These are phyloP conservation scores for Phalaenopsis aphrodite DNA, from an alignment of 106 monocot species.

Conservation along the genomic window DNA sequence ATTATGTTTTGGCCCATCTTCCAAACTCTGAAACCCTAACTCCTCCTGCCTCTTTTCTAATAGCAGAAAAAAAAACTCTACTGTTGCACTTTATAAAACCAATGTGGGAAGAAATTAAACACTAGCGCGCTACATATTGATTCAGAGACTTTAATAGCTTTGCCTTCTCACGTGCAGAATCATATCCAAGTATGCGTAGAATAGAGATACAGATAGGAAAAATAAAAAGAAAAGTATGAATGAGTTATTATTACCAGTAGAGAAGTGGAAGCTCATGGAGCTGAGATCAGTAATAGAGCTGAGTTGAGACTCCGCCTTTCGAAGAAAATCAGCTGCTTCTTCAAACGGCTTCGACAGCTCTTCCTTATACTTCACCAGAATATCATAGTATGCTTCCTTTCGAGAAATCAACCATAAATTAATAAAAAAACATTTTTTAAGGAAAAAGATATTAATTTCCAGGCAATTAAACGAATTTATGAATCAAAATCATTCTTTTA, in stretches of 20 bases:
- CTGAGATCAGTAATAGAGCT: slow-evolving; percentile 18
- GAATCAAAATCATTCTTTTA: not conserved
- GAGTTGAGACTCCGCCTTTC: slow-evolving; percentile 27
- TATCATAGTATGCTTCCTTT: slow-evolving; percentile 34
- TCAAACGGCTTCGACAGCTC: slow-evolving; percentile 31
- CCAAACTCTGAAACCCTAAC: not conserved
- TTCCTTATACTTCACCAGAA: slow-evolving; percentile 31
- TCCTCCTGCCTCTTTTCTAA: not conserved
- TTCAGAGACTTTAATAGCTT: no score
- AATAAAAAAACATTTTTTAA: not conserved
- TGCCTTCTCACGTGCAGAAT: not conserved
- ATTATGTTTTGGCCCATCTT: not conserved
- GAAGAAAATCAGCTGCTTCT: slow-evolving; percentile 39
- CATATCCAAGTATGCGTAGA: not conserved
- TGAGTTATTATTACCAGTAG: slow-evolving; percentile 14
- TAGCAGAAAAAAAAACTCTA: not conserved
- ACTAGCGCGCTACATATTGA: not conserved
- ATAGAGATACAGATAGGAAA: not conserved
- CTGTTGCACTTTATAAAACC: not conserved
- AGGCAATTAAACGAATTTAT: no score
- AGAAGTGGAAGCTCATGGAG: slow-evolving; percentile 6
- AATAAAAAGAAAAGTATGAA: not conserved
- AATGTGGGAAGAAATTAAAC: not conserved
- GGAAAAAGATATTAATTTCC: no score
- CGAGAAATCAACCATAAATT: not conserved